A percentile compares a stretch with the other conserved stretches of the same genome.
These are phyloP conservation scores for Lolium multiflorum DNA, from an alignment of 176 grass and related monocot genomes.

Conservation along the genomic window DNA sequence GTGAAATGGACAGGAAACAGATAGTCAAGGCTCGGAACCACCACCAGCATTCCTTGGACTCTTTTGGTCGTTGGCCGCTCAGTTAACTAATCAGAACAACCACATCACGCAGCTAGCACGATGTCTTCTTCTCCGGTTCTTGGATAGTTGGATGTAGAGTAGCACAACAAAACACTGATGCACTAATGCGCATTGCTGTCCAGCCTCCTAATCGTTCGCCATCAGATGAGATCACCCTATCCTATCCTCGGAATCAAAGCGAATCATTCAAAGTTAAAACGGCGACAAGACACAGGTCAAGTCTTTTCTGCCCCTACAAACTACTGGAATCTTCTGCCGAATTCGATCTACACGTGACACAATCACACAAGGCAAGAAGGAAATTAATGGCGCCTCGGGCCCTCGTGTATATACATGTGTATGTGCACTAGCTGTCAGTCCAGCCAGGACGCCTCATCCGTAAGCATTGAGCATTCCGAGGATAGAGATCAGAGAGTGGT, in stretches of 20 bases:
- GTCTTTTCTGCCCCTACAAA: background rate
- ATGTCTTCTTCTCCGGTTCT: too few species aligned
- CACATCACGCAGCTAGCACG: too few species aligned
- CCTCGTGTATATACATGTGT: background rate
- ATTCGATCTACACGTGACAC: background rate
- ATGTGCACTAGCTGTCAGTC: background rate
- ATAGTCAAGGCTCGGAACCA: too few species aligned
- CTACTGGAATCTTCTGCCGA: background rate
- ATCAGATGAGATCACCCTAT: background rate
- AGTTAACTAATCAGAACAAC: too few species aligned
- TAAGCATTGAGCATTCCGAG: constrained; percentile 36
- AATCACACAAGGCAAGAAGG: background rate
- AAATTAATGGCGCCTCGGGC: background rate
- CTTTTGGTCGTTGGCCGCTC: too few species aligned
- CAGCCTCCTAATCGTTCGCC: background rate
- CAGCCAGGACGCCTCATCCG: background rate
- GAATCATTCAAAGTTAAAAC: constrained; percentile 9
- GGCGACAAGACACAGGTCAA: background rate
- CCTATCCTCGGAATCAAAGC: background rate
- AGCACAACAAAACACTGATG: background rate
- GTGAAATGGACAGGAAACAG: too few species aligned
- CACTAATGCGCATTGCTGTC: background rate
- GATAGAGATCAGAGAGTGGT: background rate
- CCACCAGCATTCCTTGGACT: too few species aligned
- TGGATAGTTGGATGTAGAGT: background rate